A percentile compares a stretch with the other conserved stretches of the same genome.
phyloP scores from a whole-genome alignment of 345 rosid species.

The Bruguiera sexangula region DNA sequence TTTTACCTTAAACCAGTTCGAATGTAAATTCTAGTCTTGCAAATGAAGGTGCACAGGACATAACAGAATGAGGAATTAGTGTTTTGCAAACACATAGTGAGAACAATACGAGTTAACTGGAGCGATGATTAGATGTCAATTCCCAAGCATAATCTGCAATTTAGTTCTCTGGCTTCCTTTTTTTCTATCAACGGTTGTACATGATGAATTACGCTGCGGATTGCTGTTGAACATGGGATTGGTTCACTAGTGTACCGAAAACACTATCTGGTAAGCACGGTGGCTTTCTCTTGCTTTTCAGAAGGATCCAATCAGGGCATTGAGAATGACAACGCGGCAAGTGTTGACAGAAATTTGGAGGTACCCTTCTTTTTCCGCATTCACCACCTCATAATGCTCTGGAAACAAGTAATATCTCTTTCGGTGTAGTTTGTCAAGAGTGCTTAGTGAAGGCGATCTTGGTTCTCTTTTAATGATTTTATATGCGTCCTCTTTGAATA shows the following conservation, averaged over 20 bases:
- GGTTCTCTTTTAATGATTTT: no score
- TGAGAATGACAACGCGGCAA: constrained; percentile 73
- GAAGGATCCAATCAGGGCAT: constrained; percentile 68
- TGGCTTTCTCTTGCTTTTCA: constrained; percentile 29
- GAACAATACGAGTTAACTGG: background rate
- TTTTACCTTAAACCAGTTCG: background rate
- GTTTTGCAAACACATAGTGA: background rate
- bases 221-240: background rate
- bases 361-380: constrained; percentile 27
- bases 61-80: background rate
- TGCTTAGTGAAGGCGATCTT: no score
- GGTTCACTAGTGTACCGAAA: background rate
- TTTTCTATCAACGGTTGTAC: no score
- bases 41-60: background rate
- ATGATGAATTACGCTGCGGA: background rate
- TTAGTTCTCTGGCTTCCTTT: no score
- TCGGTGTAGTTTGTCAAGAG: background rate
- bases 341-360: constrained; percentile 81
- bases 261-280: background rate
- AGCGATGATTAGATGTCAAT: background rate
- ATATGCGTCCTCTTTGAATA: no score
- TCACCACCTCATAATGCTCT: no score
- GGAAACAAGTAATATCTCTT: background rate
- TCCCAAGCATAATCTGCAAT: no score
- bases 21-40: no score